phyloP scores from a whole-genome alignment of 2,329 filamentous ascomycete species.

The Phaeosphaeria sp. region DNA sequence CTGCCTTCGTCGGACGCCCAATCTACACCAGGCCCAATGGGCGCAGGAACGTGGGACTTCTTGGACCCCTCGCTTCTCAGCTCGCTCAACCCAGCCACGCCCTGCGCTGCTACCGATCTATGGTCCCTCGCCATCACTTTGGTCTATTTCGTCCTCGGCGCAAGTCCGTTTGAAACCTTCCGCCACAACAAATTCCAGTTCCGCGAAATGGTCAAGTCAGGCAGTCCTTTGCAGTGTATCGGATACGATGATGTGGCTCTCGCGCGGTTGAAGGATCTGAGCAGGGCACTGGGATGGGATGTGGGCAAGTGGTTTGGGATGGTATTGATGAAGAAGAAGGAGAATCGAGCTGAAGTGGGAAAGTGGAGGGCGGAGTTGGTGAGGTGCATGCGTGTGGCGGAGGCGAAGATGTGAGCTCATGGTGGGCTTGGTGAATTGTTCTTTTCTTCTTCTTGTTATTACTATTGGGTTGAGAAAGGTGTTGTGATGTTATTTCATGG shows the following conservation, averaged over 20 bases:
- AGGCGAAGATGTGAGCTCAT: background rate
- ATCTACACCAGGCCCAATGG: slow-evolving; percentile 34
- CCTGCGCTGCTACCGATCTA: slow-evolving; percentile 48
- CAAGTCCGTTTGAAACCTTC: slow-evolving; percentile 50
- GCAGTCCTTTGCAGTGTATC: slow-evolving; percentile 49
- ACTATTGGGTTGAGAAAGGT: background rate
- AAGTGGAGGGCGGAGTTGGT: slow-evolving; percentile 34
- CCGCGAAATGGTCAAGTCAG: slow-evolving; percentile 53
- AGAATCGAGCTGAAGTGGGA: slow-evolving; percentile 39
- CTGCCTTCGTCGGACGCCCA: slow-evolving; percentile 13
- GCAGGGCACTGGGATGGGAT: slow-evolving; percentile 27
- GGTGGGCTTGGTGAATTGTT: background rate
- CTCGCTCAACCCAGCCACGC: slow-evolving; percentile 25
- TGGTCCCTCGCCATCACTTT: slow-evolving; percentile 56
- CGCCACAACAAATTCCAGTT: slow-evolving; percentile 50
- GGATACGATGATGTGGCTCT: slow-evolving; percentile 43
- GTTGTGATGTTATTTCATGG: background rate
- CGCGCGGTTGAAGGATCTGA: slow-evolving; percentile 35
- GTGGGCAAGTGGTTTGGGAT: slow-evolving; percentile 46
- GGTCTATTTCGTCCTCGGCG: slow-evolving; percentile 51
- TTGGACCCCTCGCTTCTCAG: slow-evolving; percentile 48
- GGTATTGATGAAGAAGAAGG: slow-evolving; percentile 41
- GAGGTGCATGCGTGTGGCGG: background rate
- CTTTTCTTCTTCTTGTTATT: background rate
- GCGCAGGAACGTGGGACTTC: slow-evolving; percentile 56